Conservation (phyloP, 2,329 filamentous ascomycete genomes). For the Trichoderma sp. region DNA sequence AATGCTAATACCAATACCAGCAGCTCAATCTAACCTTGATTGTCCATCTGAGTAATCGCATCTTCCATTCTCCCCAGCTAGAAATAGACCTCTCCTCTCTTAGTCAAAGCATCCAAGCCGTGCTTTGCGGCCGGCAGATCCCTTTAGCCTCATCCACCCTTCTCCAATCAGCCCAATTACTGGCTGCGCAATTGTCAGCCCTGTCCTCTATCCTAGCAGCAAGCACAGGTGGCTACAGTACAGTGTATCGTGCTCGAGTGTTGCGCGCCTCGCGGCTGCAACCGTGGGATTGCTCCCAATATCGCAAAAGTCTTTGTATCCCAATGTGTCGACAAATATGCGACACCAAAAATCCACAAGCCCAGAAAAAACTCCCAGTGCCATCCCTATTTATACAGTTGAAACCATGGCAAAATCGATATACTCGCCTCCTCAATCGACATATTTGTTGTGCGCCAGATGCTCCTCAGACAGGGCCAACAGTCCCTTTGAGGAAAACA, state of each 20-base stretch:
- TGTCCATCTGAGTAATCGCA: neutral
- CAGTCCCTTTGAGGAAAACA: neutral
- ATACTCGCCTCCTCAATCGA: neutral
- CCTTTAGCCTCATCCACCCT: constrained; percentile 11
- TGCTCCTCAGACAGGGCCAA: neutral
- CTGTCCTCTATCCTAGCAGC: neutral
- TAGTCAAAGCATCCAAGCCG: neutral
- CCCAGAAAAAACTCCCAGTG: neutral
- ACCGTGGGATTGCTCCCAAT: constrained; percentile 1
- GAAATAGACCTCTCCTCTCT: neutral
- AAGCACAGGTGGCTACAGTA: neutral
- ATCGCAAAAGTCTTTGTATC: neutral
- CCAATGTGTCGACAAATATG: neutral
- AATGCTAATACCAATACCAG: neutral
- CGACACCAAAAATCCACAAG: neutral
- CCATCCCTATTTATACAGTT: neutral
- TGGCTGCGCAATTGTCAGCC: constrained; percentile 9
- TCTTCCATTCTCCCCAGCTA: neutral
- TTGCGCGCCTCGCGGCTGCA: neutral
- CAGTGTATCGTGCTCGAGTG: neutral
- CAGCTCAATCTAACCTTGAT: neutral
- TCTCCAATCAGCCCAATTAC: neutral
- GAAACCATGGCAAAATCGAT: neutral
- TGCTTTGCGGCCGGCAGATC: constrained; percentile 1
- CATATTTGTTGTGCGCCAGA: neutral